Evolutionary conservation across 2,329 filamentous ascomycete species (phyloP).

Genomic region (Cryphonectria parasitica): DNA sequence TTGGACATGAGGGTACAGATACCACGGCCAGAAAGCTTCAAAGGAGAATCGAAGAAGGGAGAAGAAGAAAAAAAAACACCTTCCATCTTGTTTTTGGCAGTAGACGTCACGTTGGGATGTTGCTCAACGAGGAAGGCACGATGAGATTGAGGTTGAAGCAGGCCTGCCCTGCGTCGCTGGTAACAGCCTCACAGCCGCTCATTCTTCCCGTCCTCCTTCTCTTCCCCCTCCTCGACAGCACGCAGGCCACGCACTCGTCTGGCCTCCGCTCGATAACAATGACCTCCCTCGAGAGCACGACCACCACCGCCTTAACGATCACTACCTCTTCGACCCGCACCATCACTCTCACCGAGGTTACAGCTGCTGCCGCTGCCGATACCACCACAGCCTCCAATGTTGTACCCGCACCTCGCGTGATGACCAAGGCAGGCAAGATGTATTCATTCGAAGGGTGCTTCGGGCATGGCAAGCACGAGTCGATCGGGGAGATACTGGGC

Average conservation of each 20-base stretch:
- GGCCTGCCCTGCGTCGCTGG: not conserved
- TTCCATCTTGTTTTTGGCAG: too few species aligned
- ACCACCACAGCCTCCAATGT: not conserved
- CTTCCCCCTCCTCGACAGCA: not conserved
- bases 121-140: conserved; percentile 14
- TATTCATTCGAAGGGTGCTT: conserved; percentile 26
- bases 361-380: not conserved
- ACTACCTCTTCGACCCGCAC: not conserved
- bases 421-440: not conserved
- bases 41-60: not conserved
- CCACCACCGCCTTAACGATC: conserved; percentile 12
- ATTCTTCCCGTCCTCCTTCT: not conserved
- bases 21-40: not conserved
- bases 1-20: not conserved
- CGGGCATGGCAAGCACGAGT: not conserved
- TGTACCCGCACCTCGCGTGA: not conserved
- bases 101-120: not conserved
- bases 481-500: conserved; percentile 12
- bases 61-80: not conserved
- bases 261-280: not conserved
- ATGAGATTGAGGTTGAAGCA: not conserved
- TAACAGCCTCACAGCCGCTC: conserved; percentile 2
- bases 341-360: conserved; percentile 2
- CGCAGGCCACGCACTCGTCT: not conserved
- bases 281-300: not conserved